phyloP scores from a whole-genome alignment of 257 asterid species.

The Salvia hispanica region DNA sequence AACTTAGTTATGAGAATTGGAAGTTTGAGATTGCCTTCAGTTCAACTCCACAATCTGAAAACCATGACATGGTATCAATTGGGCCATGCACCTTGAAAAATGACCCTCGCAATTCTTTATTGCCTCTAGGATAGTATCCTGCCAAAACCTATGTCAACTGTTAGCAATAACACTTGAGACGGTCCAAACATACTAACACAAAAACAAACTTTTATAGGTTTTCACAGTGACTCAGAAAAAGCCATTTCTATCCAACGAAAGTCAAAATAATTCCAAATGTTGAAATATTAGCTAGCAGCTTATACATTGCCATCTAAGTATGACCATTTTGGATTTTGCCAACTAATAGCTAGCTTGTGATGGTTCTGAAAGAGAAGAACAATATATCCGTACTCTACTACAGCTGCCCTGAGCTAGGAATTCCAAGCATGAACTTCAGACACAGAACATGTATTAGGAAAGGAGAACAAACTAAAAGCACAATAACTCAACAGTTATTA shows the following conservation, averaged over 20 bases:
- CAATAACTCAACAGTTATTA: not conserved
- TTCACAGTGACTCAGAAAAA: not conserved
- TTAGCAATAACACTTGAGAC: constrained; percentile 25
- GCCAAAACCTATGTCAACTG: constrained; percentile 61
- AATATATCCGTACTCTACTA: not conserved
- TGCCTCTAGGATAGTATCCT: constrained; percentile 89
- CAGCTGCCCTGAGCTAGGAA: not conserved
- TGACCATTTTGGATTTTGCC: not conserved
- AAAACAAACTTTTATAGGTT: constrained; percentile 4
- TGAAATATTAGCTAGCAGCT: not conserved
- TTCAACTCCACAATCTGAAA: constrained; percentile 73
- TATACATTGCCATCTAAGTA: not conserved
- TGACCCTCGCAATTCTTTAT: constrained; percentile 87
- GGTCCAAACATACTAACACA: constrained; percentile 4
- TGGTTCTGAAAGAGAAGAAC: not conserved
- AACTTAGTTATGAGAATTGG: constrained; percentile 19
- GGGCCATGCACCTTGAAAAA: constrained; percentile 86
- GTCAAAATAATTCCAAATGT: not conserved
- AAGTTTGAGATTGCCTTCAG: constrained; percentile 55
- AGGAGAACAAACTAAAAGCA: not conserved
- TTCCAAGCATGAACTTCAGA: not conserved
- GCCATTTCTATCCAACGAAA: constrained; percentile 15
- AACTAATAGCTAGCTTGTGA: not conserved
- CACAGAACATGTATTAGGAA: not conserved
- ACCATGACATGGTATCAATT: constrained; percentile 90